Conservation (phyloP, 1,284 basidiomycete genomes). For the Hymenochaete sp. region DNA sequence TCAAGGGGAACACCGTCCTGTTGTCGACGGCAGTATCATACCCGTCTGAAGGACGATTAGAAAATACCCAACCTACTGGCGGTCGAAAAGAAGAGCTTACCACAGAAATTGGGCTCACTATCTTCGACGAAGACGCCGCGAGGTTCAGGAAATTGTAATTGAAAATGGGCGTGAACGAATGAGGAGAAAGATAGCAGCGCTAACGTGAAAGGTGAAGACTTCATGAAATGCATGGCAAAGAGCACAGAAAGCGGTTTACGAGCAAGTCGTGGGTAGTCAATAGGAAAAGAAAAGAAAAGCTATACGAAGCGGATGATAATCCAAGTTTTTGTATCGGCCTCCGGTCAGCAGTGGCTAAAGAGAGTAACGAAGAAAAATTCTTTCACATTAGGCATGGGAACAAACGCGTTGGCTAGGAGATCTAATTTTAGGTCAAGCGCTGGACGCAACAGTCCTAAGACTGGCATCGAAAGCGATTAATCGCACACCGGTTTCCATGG, state of each 20-base stretch:
- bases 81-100: constrained; percentile 23
- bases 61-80: background rate
- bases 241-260: too few relatives aligned
- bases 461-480: too few relatives aligned
- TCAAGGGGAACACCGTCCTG: constrained; percentile 50
- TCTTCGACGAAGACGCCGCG: constrained; percentile 47
- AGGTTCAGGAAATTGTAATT: constrained; percentile 48
- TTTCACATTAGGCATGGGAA: too few relatives aligned
- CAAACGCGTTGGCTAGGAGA: too few relatives aligned
- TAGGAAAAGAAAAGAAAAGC: background rate
- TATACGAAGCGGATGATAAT: too few relatives aligned
- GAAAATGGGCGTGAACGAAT: constrained; percentile 50
- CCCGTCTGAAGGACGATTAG: constrained; percentile 32
- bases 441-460: too few relatives aligned
- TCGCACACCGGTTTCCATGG: too few relatives aligned
- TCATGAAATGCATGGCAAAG: background rate
- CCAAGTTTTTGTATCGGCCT: too few relatives aligned
- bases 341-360: too few relatives aligned
- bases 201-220: background rate
- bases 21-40: constrained; percentile 34
- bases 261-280: too few relatives aligned
- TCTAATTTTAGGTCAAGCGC: too few relatives aligned
- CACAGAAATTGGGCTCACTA: constrained; percentile 43
- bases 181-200: constrained; percentile 25
- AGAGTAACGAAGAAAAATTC: too few relatives aligned